Base-by-base conservation (phyloP, 1,139 yeast genomes). In the Taphrina pruni region DNA sequence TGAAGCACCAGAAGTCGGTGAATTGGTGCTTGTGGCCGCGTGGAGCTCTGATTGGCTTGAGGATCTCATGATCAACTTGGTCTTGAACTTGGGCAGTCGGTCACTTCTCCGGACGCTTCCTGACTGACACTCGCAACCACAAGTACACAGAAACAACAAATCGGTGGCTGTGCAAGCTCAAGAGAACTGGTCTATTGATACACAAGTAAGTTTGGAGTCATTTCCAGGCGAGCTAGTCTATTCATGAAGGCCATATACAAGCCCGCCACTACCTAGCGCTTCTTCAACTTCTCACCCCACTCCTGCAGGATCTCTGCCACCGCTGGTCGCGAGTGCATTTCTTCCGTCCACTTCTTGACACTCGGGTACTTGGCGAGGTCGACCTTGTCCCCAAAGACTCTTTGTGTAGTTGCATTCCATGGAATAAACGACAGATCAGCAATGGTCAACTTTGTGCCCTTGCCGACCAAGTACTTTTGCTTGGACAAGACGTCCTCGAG, bases 401-500 rank as follows among this genome's bases (percentile, higher is more conserved):
- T 60, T 41, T 54, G 43, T 8, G 66, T 52, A 21, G 62, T 17
- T 1, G 41, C 21, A 41, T 70, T 61, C 70, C 70, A 70, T 21
- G 70, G 56, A 43, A 70, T 56, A 52, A 70, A 70, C 39, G 71
- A 60, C 50, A 70, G 43, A 26, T 70, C 71, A 8, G 51, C 71
- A 45, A 60, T 60, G 21, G 71, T 66, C 41, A 50, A 56, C 38
- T 70, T 70, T 21, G 52, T 32, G 35, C 66, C 66, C 48, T 70
- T 43, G 9, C 69, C 71, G 36, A 70, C 70, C 36, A 70, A 90
- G 78, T 93, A 97, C 77, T 97, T 84, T 77, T 93, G 86, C 78
- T 93, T 97, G 9, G 97, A 97, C 69, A 93, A 82, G 1, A 97
- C 94, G 96, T 92, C 91, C 78, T 93, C 98, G 57, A 93, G 86